Evolutionary conservation across 345 rosid species (phyloP), one percentile per base, ranked within the genome.

Genomic region (Reutealis trisperma): DNA sequence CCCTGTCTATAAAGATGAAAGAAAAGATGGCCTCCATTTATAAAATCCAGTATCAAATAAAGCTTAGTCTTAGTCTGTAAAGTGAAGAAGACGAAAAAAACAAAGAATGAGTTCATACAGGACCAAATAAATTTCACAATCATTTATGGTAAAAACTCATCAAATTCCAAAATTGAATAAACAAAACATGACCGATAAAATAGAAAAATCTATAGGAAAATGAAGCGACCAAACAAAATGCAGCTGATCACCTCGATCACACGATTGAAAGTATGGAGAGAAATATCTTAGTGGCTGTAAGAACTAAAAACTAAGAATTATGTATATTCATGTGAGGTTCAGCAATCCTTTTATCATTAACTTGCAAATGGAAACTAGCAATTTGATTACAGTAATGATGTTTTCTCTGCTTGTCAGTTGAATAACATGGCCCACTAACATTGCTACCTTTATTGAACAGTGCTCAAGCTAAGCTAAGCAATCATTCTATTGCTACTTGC

Each of bases 11-110:
- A 88, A 13, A 91, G 86, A 80, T 91, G 93, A 83, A 88, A 91
- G 87, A 91, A 91, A 67, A 91, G 91, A 79, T 91, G 96, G 25
- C 93, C 93, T 60, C 93, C 96, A 58, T 89, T 91, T 73, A 91
- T 84, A 69, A 91, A 91, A 74, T 91, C 93, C 86, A 91, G 79
- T 49, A 91, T 89, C 88, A 91, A 72, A 78, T 91, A 91, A 27
- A 91, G 89, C 86, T 91, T 91, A 1, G 92, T 79, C 81, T 87
- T 87, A 60, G 96, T 91, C 96, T 91, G 90, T 19, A 72, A 82
- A 78, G 22, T 60, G 32, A 77, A 15, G 5, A 59, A 55, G 0
- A n/a, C n/a, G n/a, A n/a, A n/a, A n/a, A 60, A 21, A 76, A 22
- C 32, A 21, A 25, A 51, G 10, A 72, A 5, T 10, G 2, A 66